Evolutionary conservation across 2,329 filamentous ascomycete genomes (phyloP), one percentile per base, ranked within the genome.

Genomic region (Cladosporium sp.): DNA sequence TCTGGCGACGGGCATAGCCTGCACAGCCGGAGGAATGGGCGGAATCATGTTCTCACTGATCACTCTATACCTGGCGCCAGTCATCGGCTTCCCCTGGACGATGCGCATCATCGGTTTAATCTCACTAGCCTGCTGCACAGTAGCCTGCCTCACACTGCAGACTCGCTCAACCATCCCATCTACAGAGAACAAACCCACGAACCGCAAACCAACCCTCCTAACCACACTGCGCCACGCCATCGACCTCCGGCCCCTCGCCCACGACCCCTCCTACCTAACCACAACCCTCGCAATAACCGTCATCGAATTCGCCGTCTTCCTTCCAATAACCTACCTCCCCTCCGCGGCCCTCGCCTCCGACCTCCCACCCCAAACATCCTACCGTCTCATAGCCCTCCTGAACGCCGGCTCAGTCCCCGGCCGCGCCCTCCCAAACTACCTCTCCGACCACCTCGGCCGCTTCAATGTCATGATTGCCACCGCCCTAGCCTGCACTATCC

Each of bases 321-420:
- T 96, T 21, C 93, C 93, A 0, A 82, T 96, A 61, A 89, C 89
- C 5, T 97, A 92, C 76, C 87, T 96, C 57, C 90, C 90, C 7
- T 89, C 87, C 0, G 97, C 92, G 74, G 89, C 90, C 1, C 79
- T 92, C 5, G 73, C 74, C 6, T 76, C 76, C 3, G 81, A 12
- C 14, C 86, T 93, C 72, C 79, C 79, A 26, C 75, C 81, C 7
- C 76, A 80, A 0, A 55, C 78, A 1, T 86, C 90, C 6, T 93
- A 91, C 74, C 87, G 92, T 74, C 83, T 94, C 64, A 79, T 95
- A 24, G 88, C 91, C 8, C 88, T 96, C 67, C 82, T 96, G 73
- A 96, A 95, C 75, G 90, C 87, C 1, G 91, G 87, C 4, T 91
- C 88, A 0, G 88, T 92, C 68, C 79, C 94, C n/a, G 92, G 93